A percentile compares a stretch with the other conserved stretches of the same genome.
phyloP scores from a whole-genome alignment of 2,329 filamentous ascomycete genomes.

The Colletotrichum nymphaeae region DNA sequence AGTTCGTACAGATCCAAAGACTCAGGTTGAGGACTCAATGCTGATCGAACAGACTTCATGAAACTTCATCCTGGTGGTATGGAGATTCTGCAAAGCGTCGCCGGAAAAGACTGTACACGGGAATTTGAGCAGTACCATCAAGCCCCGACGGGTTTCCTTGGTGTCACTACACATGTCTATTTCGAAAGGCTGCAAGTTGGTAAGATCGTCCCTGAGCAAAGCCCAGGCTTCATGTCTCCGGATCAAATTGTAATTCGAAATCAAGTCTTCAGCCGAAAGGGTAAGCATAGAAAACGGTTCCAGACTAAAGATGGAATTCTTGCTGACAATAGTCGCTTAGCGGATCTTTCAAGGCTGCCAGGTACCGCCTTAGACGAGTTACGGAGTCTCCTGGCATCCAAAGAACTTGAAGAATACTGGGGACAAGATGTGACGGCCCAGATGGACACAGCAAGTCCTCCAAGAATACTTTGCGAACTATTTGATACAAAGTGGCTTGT shows the following conservation, averaged over 20 bases:
- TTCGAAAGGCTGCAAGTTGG: neutral
- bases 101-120: neutral
- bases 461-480: neutral
- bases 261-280: neutral
- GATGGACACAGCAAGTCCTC: neutral
- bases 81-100: neutral
- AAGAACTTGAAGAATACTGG: neutral
- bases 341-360: neutral
- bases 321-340: neutral
- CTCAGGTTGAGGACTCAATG: neutral
- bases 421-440: neutral
- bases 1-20: neutral
- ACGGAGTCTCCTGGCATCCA: neutral
- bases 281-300: neutral
- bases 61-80: neutral
- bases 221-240: neutral
- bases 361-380: too few relatives aligned
- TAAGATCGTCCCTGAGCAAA: neutral
- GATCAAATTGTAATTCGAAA: neutral
- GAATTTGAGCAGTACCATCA: neutral
- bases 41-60: neutral
- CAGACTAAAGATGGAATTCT: neutral
- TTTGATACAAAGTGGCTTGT: neutral
- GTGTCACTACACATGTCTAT: neutral
- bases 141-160: neutral